Conservation (phyloP, 768 basidiomycete genomes). For the Infundibulicybe gibba region DNA sequence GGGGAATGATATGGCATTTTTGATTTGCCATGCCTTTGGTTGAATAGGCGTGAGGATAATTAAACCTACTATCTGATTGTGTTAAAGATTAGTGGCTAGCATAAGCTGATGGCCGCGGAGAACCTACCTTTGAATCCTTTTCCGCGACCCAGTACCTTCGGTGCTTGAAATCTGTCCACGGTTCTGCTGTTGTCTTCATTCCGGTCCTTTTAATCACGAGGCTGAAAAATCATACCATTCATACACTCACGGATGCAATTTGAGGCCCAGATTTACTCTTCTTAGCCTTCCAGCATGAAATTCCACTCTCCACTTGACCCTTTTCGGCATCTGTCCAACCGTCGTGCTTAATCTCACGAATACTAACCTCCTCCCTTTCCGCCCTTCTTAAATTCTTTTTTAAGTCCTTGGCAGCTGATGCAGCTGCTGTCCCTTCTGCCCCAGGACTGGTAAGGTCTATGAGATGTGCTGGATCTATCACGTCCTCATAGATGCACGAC, state of each 20-base stretch:
- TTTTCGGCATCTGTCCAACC: slow-evolving; percentile 42
- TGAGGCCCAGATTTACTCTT: slow-evolving; percentile 50
- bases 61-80: slow-evolving; percentile 36
- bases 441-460: slow-evolving; percentile 33
- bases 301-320: slow-evolving; percentile 45
- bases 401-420: slow-evolving; percentile 48
- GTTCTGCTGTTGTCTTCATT: slow-evolving; percentile 38
- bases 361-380: slow-evolving; percentile 48
- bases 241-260: slow-evolving; percentile 39
- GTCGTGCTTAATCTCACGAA: slow-evolving; percentile 35
- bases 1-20: slow-evolving; percentile 54
- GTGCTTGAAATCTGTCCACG: slow-evolving; percentile 54
- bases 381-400: slow-evolving; percentile 61
- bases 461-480: slow-evolving; percentile 45
- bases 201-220: neutral
- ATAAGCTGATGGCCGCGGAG: neutral
- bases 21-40: slow-evolving; percentile 45
- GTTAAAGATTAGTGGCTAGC: slow-evolving; percentile 3
- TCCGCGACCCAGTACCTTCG: slow-evolving; percentile 55
- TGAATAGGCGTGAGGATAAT: slow-evolving; percentile 48
- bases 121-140: slow-evolving; percentile 24
- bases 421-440: slow-evolving; percentile 28
- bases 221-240: neutral
- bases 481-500: slow-evolving; percentile 61
- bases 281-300: slow-evolving; percentile 47